Conservation (phyloP, 768 basidiomycete species). For the Xerocomellus intermedius region DNA sequence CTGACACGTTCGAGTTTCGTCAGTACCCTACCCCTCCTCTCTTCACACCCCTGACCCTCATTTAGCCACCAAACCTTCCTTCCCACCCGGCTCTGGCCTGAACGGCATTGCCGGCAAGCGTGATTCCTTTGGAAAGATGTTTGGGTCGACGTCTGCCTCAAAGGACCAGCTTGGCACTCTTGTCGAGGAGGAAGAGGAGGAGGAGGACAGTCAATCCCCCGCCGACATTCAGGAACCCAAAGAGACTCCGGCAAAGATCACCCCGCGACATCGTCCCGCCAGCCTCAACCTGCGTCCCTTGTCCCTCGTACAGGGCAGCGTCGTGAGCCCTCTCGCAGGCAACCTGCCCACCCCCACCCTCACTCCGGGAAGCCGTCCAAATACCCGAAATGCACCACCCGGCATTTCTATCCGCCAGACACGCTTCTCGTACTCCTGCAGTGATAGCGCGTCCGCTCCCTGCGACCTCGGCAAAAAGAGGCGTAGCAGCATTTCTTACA, state of each 20-base stretch:
- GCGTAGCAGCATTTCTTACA: constrained; percentile 78
- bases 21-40: constrained; percentile 32
- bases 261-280: constrained; percentile 60
- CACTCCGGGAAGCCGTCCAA: constrained; percentile 46
- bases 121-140: constrained; percentile 76
- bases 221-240: constrained; percentile 9
- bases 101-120: constrained; percentile 60
- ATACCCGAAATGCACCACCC: constrained; percentile 38
- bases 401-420: constrained; percentile 5
- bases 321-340: constrained; percentile 35
- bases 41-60: background rate
- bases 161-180: constrained; percentile 80
- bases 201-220: constrained; percentile 48
- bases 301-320: constrained; percentile 59
- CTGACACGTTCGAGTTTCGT: constrained; percentile 69
- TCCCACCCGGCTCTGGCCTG: constrained; percentile 46
- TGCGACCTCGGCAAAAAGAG: constrained; percentile 37
- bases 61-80: constrained; percentile 61
- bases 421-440: constrained; percentile 26
- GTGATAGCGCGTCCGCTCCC: constrained; percentile 25
- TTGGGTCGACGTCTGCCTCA: constrained; percentile 54
- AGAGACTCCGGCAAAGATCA: constrained; percentile 33
- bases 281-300: constrained; percentile 68
- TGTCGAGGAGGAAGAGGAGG: constrained; percentile 86
- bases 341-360: constrained; percentile 54